Conservation (phyloP, 2,329 filamentous ascomycete genomes). For the Sclerotiophoma versabilis region DNA sequence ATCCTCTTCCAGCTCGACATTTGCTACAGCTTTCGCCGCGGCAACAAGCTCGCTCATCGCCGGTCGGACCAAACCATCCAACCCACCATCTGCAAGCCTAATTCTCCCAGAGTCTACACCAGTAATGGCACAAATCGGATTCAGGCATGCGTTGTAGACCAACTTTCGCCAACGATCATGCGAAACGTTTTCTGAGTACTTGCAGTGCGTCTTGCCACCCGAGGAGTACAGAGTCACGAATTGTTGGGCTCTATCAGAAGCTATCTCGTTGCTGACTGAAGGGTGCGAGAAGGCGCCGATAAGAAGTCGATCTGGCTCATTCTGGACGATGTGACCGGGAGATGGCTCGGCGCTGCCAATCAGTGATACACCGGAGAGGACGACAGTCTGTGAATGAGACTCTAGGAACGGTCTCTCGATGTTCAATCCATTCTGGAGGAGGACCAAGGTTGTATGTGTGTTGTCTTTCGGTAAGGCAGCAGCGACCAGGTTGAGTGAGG, state of each 20-base stretch:
- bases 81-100: slow-evolving; percentile 53
- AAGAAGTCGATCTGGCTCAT: slow-evolving; percentile 59
- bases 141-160: slow-evolving; percentile 60
- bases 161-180: slow-evolving; percentile 60
- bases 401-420: slow-evolving; percentile 63
- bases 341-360: slow-evolving; percentile 60
- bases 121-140: slow-evolving; percentile 61
- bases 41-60: slow-evolving; percentile 61
- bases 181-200: slow-evolving; percentile 54
- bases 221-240: slow-evolving; percentile 60
- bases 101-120: slow-evolving; percentile 61
- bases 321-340: slow-evolving; percentile 60
- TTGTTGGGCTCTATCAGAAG: slow-evolving; percentile 45
- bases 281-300: slow-evolving; percentile 60
- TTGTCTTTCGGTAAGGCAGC: slow-evolving; percentile 59
- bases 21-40: slow-evolving; percentile 54
- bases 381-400: slow-evolving; percentile 59
- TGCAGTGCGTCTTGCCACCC: slow-evolving; percentile 54
- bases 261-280: slow-evolving; percentile 29
- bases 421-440: slow-evolving; percentile 70
- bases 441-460: slow-evolving; percentile 60
- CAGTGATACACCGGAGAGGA: slow-evolving; percentile 62
- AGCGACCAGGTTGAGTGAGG: slow-evolving; percentile 57
- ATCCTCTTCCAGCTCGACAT: slow-evolving; percentile 53
- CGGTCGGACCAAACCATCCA: slow-evolving; percentile 59